Evolutionary conservation across 2,329 filamentous ascomycete genomes (phyloP), one percentile per base, ranked within the genome.

Genomic region (Penicillium sp.): DNA sequence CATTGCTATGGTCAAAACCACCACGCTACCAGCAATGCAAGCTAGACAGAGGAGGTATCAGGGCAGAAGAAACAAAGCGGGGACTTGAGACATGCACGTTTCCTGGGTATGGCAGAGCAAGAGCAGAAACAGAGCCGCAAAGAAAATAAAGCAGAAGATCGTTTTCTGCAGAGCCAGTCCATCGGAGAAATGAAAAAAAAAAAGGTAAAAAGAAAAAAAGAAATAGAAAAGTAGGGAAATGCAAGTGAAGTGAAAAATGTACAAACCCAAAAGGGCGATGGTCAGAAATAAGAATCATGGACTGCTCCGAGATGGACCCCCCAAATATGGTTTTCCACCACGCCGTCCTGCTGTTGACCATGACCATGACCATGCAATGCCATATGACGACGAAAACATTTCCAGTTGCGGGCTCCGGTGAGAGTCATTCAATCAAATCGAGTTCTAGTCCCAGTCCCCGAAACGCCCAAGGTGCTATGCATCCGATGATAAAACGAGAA

Each of bases 391-490:
- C 61, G 63, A 63, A 70, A 63, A 69, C 68, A 63, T 63, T 62
- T 67, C 63, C 60, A 64, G 56, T 63, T 51, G 57, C 60, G 58
- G 60, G 57, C 62, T 65, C 60, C 62, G 52, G 57, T 45, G 50
- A 49, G 51, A 63, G 63, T 61, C 60, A 63, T 63, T 63, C 61
- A 65, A 62, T 63, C 63, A 67, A 65, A 64, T 56, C 64, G 61
- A 69, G 62, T 25, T 68, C 66, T 68, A 69, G 65, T 64, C 64
- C 64, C 57, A 61, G 61, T 63, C 64, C 64, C 61, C 54, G 50
- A 62, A 69, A 69, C 66, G 67, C 67, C 67, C 61, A 60, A 65
- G 56, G 66, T 68, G 67, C 67, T 69, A 69, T 69, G 67, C 67
- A 66, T 65, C 65, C 57, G 59, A 69, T 63, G 62, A 67, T 56